Base-by-base conservation (phyloP, 768 basidiomycete species). In the Panaeolus cyanescens region DNA sequence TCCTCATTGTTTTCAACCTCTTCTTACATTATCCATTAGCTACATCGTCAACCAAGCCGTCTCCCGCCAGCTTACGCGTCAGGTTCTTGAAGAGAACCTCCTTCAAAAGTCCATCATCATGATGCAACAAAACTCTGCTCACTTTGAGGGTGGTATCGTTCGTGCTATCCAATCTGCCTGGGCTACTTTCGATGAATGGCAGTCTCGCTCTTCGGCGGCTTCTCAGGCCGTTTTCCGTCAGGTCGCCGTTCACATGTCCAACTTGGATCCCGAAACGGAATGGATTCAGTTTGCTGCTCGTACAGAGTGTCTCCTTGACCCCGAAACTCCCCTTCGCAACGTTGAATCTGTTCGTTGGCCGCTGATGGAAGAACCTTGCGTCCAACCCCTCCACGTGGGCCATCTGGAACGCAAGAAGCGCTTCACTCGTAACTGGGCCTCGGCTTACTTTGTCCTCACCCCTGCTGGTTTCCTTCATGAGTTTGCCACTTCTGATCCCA, bases 31-130 rank as follows among this genome's bases (percentile, higher is more conserved):
- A 8, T n/a, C 19, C 32, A 9, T 0, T 59, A 89, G 87, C 10
- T 91, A 83, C 71, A 81, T 92, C 54, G 80, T 85, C 60, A 93
- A 95, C 72, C 77, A 80, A 59, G 79, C 85, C 59, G 95, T 96
- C 34, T 74, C 81, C 19, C 88, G 85, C 56, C 95, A 97, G 72
- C 86, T 97, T 15, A 85, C 88, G 64, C 93, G 92, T 67, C 96
- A 98, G 77, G 93, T 98, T 45, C 88, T 95, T 75, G 96, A 97
- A 77, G 97, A 99, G 77, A 99, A 99, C 71, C 88, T 95, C 0
- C 87, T 99, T 13, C 96, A 99, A 77, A 99, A 99, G 74, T 93
- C 91, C 2, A 92, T 98, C 69, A 89, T 99, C 70, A 96, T 99
- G 74, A 98, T 96, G 87, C 96, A 99, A 68, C 95, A 96, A 65